These are phyloP conservation scores for Borovskyia barvae DNA, from an alignment of 208 protist genomes.

Conservation along the genomic window DNA sequence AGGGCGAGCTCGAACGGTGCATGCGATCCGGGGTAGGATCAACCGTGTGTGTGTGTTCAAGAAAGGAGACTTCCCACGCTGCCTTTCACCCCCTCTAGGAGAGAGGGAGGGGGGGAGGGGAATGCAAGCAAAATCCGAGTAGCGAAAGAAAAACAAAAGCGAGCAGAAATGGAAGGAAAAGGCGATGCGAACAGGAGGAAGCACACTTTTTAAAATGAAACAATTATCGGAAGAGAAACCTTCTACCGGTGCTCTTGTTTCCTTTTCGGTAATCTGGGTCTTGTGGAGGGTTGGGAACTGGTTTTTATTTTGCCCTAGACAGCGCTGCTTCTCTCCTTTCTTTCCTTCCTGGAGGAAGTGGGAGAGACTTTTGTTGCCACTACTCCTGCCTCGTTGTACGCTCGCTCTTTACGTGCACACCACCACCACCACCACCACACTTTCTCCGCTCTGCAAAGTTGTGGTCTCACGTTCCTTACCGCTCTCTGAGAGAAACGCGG, in stretches of 20 bases:
- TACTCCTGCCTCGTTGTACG: too few relatives aligned
- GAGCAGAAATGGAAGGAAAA: not conserved
- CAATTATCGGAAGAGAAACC: not conserved
- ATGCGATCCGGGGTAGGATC: too few relatives aligned
- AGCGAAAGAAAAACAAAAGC: too few relatives aligned
- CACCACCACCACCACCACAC: too few relatives aligned
- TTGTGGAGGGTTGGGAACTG: not conserved
- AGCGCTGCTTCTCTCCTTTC: not conserved
- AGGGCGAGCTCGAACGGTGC: too few relatives aligned
- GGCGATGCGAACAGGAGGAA: not conserved
- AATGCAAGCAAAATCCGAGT: too few relatives aligned
- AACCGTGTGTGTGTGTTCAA: not conserved
- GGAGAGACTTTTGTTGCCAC: too few relatives aligned
- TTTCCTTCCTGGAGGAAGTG: constrained; percentile 3
- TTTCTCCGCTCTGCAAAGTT: too few relatives aligned
- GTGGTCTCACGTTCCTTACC: too few relatives aligned
- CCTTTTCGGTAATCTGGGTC: not conserved
- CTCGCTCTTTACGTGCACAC: too few relatives aligned
- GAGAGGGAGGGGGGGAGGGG: too few relatives aligned
- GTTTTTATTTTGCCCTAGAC: not conserved
- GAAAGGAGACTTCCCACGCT: not conserved
- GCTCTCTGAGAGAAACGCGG: constrained; percentile 6
- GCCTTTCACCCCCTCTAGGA: too few relatives aligned
- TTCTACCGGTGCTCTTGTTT: constrained; percentile 1
- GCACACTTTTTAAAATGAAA: not conserved